Evolutionary conservation across 805 yeast species (phyloP), one percentile per base, ranked within the genome.

Genomic region (Lachancea cidri): DNA sequence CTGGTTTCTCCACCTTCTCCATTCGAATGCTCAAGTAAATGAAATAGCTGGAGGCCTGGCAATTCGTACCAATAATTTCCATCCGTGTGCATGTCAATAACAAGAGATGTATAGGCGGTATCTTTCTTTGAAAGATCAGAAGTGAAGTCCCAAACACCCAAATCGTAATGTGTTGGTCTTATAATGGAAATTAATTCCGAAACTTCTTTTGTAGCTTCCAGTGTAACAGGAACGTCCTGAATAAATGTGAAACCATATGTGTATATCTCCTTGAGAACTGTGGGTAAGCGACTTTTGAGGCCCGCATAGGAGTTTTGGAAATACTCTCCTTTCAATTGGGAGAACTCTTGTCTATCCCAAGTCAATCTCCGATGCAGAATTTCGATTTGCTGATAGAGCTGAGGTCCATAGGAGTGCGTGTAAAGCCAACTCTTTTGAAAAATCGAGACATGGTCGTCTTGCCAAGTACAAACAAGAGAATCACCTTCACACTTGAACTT

Each of bases 41-140:
- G 88, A 65, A 81, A 81, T 36, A 81, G 62, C 54, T 81, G 87
- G 34, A 81, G 65, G 1, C 85, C 86, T 0, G 88, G 86, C 0
- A 86, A 76, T 45, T 81, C 81, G 14, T 77, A 70, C 82, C 85
- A 81, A 54, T 81, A 82, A 1, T 86, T 81, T 4, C 87, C 87
- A 57, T 81, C 87, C 2, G 86, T 81, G 52, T 81, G 88, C 8
- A 75, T 62, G 5, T 76, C 74, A 38, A 81, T 76, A 46, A 77
- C 82, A 41, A 80, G 67, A 52, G 79, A 78, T 13, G 86, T 81
- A 56, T 81, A 81, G 3, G 88, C 88, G 3, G 85, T 79, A 53
- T 81, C 88, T 43, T 76, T 74, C 63, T 75, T 78, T 35, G 79
- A 70, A 52, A 81, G 64, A 52, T 81, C 84, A 4, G 84, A 71